phyloP scores from a whole-genome alignment of 768 basidiomycete genomes.

The Porphyrellus cyaneotinctus region DNA sequence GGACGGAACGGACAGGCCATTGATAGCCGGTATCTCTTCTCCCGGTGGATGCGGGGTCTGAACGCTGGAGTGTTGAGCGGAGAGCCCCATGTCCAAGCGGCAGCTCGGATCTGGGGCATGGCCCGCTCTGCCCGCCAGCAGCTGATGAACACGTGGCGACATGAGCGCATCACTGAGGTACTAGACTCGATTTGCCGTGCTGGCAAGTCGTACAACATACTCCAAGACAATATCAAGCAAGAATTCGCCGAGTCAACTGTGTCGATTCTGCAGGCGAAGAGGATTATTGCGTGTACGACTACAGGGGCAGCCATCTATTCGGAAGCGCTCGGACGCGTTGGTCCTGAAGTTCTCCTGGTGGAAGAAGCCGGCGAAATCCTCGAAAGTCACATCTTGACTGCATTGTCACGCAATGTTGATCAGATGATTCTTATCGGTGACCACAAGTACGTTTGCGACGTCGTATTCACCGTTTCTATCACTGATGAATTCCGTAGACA shows the following conservation, averaged over 20 bases:
- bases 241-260: constrained; percentile 33
- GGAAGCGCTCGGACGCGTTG: constrained; percentile 38
- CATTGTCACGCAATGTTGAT: constrained; percentile 42
- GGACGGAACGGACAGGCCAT: constrained; percentile 40
- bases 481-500: constrained; percentile 40
- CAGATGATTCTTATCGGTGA: constrained; percentile 68
- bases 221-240: constrained; percentile 30
- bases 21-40: constrained; percentile 40
- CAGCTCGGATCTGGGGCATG: constrained; percentile 40
- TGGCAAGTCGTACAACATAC: constrained; percentile 35
- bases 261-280: constrained; percentile 38
- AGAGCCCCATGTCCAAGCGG: constrained; percentile 22
- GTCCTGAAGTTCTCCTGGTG: constrained; percentile 53
- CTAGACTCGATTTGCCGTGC: constrained; percentile 29
- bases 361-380: constrained; percentile 74
- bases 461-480: background rate
- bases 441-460: constrained; percentile 49
- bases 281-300: constrained; percentile 66
- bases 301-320: constrained; percentile 63
- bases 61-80: constrained; percentile 42
- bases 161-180: constrained; percentile 30
- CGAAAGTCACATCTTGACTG: constrained; percentile 61
- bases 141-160: constrained; percentile 32
- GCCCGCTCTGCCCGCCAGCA: constrained; percentile 23
- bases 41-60: constrained; percentile 42